Evolutionary conservation across 2,329 filamentous ascomycete genomes (phyloP).

Genomic region (Fusarium ambrosium): DNA sequence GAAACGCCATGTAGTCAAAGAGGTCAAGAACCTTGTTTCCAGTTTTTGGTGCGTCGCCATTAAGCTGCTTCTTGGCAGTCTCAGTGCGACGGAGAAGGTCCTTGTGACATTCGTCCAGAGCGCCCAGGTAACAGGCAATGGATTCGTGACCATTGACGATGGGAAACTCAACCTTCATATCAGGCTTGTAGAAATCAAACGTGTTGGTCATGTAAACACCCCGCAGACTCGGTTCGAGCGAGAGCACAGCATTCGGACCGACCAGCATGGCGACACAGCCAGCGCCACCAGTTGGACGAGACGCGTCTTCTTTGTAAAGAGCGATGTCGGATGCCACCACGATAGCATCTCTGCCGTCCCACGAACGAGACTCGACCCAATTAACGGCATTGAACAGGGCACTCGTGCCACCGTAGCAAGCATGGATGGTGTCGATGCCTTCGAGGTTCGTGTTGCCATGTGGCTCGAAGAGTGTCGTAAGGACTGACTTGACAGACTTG

Average conservation of each 20-base stretch:
- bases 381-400: neutral
- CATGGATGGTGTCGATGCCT: neutral
- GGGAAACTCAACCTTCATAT: neutral
- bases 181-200: neutral
- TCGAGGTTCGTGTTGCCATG: neutral
- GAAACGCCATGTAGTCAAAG: neutral
- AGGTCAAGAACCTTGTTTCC: neutral
- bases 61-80: neutral
- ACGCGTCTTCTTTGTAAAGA: neutral
- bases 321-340: neutral
- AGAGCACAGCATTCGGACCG: neutral
- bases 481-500: neutral
- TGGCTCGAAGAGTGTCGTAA: neutral
- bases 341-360: neutral
- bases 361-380: conserved; percentile 1
- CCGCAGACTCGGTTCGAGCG: neutral
- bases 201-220: neutral
- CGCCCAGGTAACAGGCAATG: neutral
- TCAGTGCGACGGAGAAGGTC: neutral
- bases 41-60: neutral
- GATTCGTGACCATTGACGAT: neutral
- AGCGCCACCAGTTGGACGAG: neutral
- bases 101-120: neutral
- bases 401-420: neutral
- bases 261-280: neutral